Base-by-base conservation (phyloP, 768 basidiomycete species). In the Boletus reticulatus region DNA sequence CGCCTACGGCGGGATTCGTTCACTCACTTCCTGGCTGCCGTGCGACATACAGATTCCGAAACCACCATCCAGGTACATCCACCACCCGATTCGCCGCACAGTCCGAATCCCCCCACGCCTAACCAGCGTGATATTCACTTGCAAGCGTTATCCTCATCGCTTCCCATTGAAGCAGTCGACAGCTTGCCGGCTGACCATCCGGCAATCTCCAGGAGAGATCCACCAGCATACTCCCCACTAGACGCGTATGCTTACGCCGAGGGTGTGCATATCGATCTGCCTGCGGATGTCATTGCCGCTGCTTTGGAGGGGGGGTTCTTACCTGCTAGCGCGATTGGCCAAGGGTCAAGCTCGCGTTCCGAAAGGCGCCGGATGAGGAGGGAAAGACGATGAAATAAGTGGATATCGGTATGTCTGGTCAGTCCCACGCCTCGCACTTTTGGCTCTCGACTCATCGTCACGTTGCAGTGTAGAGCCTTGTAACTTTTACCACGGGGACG, bases 211-310 rank as follows among this genome's bases (percentile, higher is more conserved):
- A 78, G 85, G 62, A 80, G 82, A 53, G 87, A 89, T 58, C 92
- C 92, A 20, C 92, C 92, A 24, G 89, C 88, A 17, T 94, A 94
- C 73, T 92, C 91, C 7, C 91, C 92, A n/a, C 72, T 93, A 65
- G 91, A 93, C 66, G 85, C 90, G n/a, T 89, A 78, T 62, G 80
- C 84, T 24, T 92, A 92, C 64, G 77, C 85, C 49, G 93, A 92
- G 41, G 94, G 94, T 31, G 91, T 96, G n/a, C 90, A 91, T 49
- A 86, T 95, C 46, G 92, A 97, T 72, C 77, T 97, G 34, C 94
- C 94, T 24, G 92, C 94, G 34, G 94, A 97, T 62, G 82, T 96
- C 54, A 94, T 97, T 62, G 82, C 91, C 22, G 91, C 92, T 45
- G 92, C 94, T 9, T 73, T 97, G 62, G 94, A 94, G 72, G 88